Evolutionary conservation across 441 rosid species (phyloP), one percentile per base, ranked within the genome.

Genomic region (Eutrema salsugineum): DNA sequence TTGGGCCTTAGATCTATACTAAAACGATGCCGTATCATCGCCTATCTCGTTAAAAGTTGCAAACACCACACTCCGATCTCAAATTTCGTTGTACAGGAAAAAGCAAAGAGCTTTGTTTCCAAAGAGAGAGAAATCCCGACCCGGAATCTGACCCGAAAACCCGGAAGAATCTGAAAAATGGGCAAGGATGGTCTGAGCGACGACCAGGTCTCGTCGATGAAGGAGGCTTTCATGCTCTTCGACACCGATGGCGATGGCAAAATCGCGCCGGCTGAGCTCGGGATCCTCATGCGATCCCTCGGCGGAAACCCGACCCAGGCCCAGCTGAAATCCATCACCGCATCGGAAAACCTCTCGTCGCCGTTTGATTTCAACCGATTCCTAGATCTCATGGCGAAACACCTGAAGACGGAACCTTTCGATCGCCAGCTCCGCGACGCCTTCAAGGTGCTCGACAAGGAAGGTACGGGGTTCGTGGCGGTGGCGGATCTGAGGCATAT

Each of bases 291-390:
- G 97, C 82, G 98, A 27, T 93, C 98, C 14, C 92, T 91, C 20
- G 98, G 98, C 0, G 98, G 96, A 0, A 93, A 93, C 86, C 98
- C 98, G 19, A 93, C 98, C 77, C 98, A 93, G 72, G 94, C 98
- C 67, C 97, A 93, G 76, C 89, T 93, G 62, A 93, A 93, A 69
- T 51, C 95, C 60, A 89, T 93, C 5, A 64, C 86, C 63, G 60
- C 92, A 42, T 83, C 83, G 59, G 98, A 93, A 77, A 89, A 79
- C 24, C 87, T 93, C 9, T 83, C 92, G 8, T 59, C 92, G 5
- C 85, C 98, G 3, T 93, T 93, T 51, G 98, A 93, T 70, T 93
- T 93, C 82, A 82, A 81, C 36, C 84, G 98, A 6, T 93, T 93
- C 76, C 88, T 90, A 16, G 97, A 91, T 63, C 91, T 93, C 58